These are phyloP conservation scores for Phytophthora pluvialis DNA, from an alignment of 352 stramenopile species.

Conservation along the genomic window DNA sequence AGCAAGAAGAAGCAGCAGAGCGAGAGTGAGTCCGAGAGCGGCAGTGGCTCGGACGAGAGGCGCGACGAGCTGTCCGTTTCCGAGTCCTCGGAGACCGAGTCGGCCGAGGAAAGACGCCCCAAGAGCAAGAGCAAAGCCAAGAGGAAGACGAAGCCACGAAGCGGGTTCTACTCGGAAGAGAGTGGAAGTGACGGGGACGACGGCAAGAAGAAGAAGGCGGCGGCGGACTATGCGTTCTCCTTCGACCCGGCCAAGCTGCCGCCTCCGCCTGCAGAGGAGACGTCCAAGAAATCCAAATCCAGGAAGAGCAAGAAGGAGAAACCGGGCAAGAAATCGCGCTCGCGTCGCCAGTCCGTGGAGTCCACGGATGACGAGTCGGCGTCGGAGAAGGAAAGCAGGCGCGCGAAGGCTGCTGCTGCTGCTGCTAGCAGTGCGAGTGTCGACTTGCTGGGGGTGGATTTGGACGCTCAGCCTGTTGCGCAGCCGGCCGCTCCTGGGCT, in stretches of 20 bases:
- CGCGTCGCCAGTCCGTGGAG: slow-evolving; percentile 42
- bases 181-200: slow-evolving; percentile 41
- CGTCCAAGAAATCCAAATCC: slow-evolving; percentile 22
- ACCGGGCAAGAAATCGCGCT: slow-evolving; percentile 37
- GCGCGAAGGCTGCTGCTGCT: slow-evolving; percentile 24
- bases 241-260: slow-evolving; percentile 62
- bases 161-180: slow-evolving; percentile 47
- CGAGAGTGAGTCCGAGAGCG: slow-evolving; percentile 29
- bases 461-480: slow-evolving; percentile 32
- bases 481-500: slow-evolving; percentile 10
- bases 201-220: slow-evolving; percentile 32
- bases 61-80: slow-evolving; percentile 27
- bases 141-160: slow-evolving; percentile 48
- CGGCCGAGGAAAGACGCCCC: slow-evolving; percentile 28
- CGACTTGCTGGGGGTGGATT: slow-evolving; percentile 59
- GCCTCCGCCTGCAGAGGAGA: slow-evolving; percentile 32
- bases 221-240: slow-evolving; percentile 49
- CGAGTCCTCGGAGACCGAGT: slow-evolving; percentile 42
- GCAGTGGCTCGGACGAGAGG: no score
- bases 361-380: slow-evolving; percentile 46
- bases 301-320: slow-evolving; percentile 43
- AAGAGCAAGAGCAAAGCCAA: slow-evolving; percentile 40
- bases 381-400: slow-evolving; percentile 49
- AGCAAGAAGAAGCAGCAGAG: slow-evolving; percentile 39
- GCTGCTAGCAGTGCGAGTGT: slow-evolving; percentile 37